Percentiles rank a stretch among this genome's conserved stretches.
These are phyloP conservation scores for Solanum clarkiae DNA, from an alignment of 257 asterid genomes.

Conservation along the genomic window DNA sequence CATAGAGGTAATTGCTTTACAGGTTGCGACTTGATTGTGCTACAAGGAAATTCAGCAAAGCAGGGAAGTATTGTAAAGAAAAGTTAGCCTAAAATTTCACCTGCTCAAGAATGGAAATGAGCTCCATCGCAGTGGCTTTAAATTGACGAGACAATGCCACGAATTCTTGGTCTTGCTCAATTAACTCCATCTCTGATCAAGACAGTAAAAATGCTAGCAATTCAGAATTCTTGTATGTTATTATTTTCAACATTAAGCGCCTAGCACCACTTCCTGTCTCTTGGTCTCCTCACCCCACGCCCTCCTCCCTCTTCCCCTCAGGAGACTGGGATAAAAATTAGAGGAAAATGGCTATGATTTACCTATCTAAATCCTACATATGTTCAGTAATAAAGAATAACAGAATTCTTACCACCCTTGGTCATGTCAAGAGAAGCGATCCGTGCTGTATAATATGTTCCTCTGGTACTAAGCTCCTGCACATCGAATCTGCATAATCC, in stretches of 20 bases:
- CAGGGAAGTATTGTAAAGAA: not conserved
- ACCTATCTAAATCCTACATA: not conserved
- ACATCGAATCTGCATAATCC: slow-evolving; percentile 94
- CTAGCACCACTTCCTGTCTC: not conserved
- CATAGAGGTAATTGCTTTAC: not conserved
- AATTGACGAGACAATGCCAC: slow-evolving; percentile 82
- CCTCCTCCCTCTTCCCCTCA: not conserved
- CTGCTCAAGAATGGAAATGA: slow-evolving; percentile 95
- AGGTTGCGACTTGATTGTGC: not conserved
- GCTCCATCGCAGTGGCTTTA: slow-evolving; percentile 92
- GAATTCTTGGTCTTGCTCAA: slow-evolving; percentile 94
- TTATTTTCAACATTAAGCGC: not conserved
- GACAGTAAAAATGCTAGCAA: slow-evolving; percentile 12
- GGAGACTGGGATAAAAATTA: not conserved
- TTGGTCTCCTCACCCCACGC: not conserved
- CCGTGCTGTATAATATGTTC: slow-evolving; percentile 92
- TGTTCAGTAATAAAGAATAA: not conserved
- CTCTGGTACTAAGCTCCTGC: slow-evolving; percentile 94
- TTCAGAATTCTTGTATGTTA: slow-evolving; percentile 10
- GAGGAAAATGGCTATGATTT: not conserved
- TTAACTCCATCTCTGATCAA: slow-evolving; percentile 79
- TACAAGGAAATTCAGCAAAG: not conserved
- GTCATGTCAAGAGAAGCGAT: slow-evolving; percentile 86
- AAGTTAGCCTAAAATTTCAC: slow-evolving; percentile 17
- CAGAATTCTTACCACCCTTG: slow-evolving; percentile 51